These are phyloP conservation scores for Penicillium hesseltinei DNA, from an alignment of 2,329 filamentous ascomycete species.

Conservation along the genomic window DNA sequence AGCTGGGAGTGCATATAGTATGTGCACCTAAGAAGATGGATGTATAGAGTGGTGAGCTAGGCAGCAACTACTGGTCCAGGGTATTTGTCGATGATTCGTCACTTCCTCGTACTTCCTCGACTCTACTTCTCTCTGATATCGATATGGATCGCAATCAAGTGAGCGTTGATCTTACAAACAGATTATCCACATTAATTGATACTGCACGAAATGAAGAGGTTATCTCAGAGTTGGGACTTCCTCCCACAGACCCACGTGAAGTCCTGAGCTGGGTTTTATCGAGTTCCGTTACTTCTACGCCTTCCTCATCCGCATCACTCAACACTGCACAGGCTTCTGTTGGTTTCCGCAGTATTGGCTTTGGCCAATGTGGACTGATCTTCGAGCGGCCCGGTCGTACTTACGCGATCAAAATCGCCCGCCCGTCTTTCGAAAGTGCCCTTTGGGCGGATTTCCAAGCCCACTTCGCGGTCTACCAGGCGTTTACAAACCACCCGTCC, in stretches of 20 bases:
- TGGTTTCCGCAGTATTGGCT: conserved; percentile 6
- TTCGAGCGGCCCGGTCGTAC: conserved; percentile 6
- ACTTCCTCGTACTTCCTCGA: no score
- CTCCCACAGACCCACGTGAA: background rate
- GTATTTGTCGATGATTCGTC: no score
- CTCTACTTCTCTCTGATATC: no score
- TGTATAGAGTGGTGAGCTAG: no score
- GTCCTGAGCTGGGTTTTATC: background rate
- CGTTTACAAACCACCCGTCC: background rate
- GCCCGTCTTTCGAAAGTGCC: conserved; percentile 6
- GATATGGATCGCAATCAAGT: no score
- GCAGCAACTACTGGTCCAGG: no score
- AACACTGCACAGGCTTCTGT: background rate
- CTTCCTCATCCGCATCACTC: background rate
- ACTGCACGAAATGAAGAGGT: background rate
- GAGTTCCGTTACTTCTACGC: background rate
- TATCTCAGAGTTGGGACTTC: background rate
- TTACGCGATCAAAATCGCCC: conserved; percentile 7
- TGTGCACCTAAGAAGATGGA: no score
- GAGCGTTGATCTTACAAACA: no score
- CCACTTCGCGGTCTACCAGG: background rate
- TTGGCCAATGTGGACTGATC: conserved; percentile 15
- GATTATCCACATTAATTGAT: background rate
- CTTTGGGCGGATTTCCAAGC: conserved; percentile 13
- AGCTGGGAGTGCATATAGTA: no score